Percentiles rank a stretch among this genome's conserved stretches.
phyloP scores from a whole-genome alignment of 2,329 filamentous ascomycete genomes.

The Tolypocladium amazonense region DNA sequence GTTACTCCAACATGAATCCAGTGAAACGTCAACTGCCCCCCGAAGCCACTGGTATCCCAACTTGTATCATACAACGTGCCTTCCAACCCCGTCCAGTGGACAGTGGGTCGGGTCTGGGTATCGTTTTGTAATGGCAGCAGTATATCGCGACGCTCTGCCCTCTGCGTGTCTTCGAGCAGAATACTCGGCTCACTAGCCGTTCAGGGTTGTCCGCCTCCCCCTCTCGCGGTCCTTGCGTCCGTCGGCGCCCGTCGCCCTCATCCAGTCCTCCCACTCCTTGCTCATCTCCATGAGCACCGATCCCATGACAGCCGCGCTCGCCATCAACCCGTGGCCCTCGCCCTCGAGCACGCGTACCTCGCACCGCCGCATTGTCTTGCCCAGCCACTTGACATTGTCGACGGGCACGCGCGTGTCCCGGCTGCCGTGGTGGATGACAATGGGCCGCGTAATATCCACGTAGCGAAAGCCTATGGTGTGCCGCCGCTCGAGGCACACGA shows the following conservation, averaged over 20 bases:
- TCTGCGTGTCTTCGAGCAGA: too few species aligned
- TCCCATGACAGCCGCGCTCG: slow-evolving; percentile 85
- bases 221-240: slow-evolving; percentile 22
- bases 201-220: slow-evolving; percentile 15
- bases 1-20: not conserved
- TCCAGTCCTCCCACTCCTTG: slow-evolving; percentile 88
- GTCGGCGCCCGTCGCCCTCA: slow-evolving; percentile 42
- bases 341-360: slow-evolving; percentile 85
- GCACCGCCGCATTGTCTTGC: slow-evolving; percentile 85
- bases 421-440: slow-evolving; percentile 90
- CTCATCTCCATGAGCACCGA: slow-evolving; percentile 90
- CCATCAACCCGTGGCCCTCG: slow-evolving; percentile 94
- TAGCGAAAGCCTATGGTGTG: slow-evolving; percentile 94
- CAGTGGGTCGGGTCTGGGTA: not conserved
- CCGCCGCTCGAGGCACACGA: slow-evolving; percentile 84
- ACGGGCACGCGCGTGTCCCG: slow-evolving; percentile 86
- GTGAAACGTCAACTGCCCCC: not conserved
- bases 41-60: not conserved
- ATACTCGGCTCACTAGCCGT: slow-evolving; percentile 4
- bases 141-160: not conserved
- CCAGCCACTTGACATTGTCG: slow-evolving; percentile 91
- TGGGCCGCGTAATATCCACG: slow-evolving; percentile 82
- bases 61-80: not conserved
- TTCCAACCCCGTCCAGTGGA: not conserved
- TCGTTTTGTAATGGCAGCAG: not conserved